Evolutionary conservation across 306 rosid species (phyloP).

Genomic region (Oemleria cerasiformis): DNA sequence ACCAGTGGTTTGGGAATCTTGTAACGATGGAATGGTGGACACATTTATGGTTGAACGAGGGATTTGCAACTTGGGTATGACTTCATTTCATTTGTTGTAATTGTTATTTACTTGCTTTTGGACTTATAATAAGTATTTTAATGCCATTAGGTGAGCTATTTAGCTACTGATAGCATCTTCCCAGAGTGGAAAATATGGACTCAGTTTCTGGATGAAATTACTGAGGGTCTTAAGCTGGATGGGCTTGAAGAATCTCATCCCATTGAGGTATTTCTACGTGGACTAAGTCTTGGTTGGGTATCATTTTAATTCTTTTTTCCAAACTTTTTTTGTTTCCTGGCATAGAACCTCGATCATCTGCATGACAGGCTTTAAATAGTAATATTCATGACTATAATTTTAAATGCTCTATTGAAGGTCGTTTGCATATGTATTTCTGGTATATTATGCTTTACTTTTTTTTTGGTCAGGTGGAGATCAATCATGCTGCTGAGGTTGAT

Average conservation of each 20-base stretch:
- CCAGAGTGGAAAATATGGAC: conserved; percentile 97
- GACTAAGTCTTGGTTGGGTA: conserved; percentile 4
- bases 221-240: conserved; percentile 72
- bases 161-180: conserved; percentile 81
- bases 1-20: conserved; percentile 98
- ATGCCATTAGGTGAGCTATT: conserved; percentile 73
- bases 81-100: conserved; percentile 20
- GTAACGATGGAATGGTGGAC: conserved; percentile 99
- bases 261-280: conserved; percentile 59
- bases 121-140: background rate
- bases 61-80: conserved; percentile 94
- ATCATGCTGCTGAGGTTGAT: conserved; percentile 84
- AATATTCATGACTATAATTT: background rate
- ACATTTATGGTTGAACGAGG: conserved; percentile 95
- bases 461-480: conserved; percentile 75
- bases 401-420: background rate
- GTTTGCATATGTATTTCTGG: background rate
- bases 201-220: conserved; percentile 78
- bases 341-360: background rate
- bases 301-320: background rate
- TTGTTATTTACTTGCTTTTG: conserved; percentile 7
- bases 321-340: background rate
- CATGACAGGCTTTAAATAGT: background rate
- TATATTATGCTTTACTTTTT: background rate
- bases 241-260: conserved; percentile 96